phyloP scores from a whole-genome alignment of 2,329 filamentous ascomycete species.

The Fusarium phyllophilum region DNA sequence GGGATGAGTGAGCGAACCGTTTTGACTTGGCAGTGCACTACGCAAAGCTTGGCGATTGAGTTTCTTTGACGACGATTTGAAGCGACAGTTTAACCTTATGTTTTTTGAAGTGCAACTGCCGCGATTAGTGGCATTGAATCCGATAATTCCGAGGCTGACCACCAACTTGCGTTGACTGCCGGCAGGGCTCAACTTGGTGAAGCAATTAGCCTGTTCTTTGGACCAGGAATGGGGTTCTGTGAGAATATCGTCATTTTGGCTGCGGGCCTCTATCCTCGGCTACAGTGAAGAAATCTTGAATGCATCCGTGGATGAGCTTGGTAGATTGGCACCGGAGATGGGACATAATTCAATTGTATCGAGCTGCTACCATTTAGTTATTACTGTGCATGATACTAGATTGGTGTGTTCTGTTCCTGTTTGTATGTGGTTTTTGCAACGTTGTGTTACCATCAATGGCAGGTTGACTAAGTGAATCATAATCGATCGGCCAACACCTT shows the following conservation, averaged over 20 bases:
- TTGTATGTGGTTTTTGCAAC: accelerated
- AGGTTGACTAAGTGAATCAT: accelerated
- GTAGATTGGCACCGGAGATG: background rate
- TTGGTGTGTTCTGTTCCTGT: accelerated
- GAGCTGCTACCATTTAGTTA: too few species aligned
- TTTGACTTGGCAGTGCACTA: conserved; percentile 4
- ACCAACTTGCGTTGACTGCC: background rate
- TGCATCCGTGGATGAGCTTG: background rate
- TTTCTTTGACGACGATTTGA: background rate
- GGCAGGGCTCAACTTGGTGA: background rate
- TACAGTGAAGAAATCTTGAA: background rate
- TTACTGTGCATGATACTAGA: accelerated
- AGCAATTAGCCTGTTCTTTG: too few species aligned
- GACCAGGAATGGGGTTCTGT: background rate
- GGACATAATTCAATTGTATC: too few species aligned
- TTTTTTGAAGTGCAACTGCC: background rate
- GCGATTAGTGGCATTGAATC: background rate
- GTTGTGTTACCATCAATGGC: accelerated
- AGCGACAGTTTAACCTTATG: background rate
- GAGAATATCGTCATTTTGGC: background rate
- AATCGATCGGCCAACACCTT: accelerated
- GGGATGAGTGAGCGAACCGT: background rate
- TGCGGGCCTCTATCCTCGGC: background rate
- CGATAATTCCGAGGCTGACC: background rate
- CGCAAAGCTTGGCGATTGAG: conserved; percentile 18